phyloP scores from a whole-genome alignment of 495 filamentous ascomycete genomes.

The Tetracladium marchalianum region DNA sequence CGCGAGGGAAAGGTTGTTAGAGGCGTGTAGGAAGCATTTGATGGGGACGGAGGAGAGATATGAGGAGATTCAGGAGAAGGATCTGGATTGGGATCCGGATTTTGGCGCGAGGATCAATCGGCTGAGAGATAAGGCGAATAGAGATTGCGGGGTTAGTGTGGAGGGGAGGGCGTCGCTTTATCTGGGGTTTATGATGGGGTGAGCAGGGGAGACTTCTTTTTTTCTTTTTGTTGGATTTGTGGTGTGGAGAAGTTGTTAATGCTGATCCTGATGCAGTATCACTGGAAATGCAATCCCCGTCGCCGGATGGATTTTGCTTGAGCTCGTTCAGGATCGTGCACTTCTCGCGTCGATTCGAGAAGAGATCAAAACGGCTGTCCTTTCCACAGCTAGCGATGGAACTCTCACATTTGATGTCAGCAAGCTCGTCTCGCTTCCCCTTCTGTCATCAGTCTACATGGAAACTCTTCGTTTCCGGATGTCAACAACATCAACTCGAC shows the following conservation, averaged over 20 bases:
- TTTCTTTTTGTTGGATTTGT: not conserved
- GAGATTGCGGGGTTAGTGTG: constrained; percentile 9
- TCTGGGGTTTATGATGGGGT: constrained; percentile 5
- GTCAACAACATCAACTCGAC: constrained; percentile 20
- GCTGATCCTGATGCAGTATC: not conserved
- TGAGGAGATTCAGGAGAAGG: constrained; percentile 3
- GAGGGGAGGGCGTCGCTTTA: not conserved
- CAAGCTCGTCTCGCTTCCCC: constrained; percentile 1
- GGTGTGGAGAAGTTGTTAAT: no score
- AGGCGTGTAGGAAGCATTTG: not conserved
- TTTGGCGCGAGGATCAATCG: constrained; percentile 19
- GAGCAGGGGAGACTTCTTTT: constrained; percentile 1
- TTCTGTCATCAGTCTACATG: constrained; percentile 16
- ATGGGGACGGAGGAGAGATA: not conserved
- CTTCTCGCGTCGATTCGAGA: constrained; percentile 16
- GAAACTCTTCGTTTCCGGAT: constrained; percentile 14
- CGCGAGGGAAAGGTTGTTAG: constrained; percentile 4
- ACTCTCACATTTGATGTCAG: not conserved
- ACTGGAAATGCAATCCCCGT: constrained; percentile 8
- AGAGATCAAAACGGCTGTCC: constrained; percentile 12
- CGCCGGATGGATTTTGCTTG: constrained; percentile 5
- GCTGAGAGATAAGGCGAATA: constrained; percentile 14
- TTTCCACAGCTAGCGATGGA: constrained; percentile 2
- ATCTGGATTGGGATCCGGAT: constrained; percentile 20
- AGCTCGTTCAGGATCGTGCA: constrained; percentile 2